Evolutionary conservation across 2,329 filamentous ascomycete genomes (phyloP), one percentile per base, ranked within the genome.

Genomic region (Dendrostoma leiphaemia): DNA sequence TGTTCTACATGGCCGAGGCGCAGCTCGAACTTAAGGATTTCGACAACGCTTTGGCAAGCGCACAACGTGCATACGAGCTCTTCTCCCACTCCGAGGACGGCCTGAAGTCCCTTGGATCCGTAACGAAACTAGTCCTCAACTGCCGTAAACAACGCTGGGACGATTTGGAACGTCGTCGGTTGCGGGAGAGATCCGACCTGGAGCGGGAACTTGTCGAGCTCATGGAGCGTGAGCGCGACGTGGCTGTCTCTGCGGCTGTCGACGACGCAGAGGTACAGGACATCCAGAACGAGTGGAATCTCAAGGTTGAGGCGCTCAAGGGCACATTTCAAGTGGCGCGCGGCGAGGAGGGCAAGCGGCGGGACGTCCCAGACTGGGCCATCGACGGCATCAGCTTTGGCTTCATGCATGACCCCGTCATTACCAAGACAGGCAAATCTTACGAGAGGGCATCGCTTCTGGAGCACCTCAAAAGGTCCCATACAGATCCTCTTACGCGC

Each of bases 91-190:
- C 74, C 19, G 80, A 83, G 64, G 88, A 86, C 65, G 48, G 48
- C 26, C 37, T 51, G n/a, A 83, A 81, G 56, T 88, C 86, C 34
- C 81, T 93, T 0, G 77, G 82, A 21, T 81, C 85, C 21, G 83
- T 96, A 41, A 91, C 89, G 0, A 76, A 78, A 15, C 81, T 89
- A 15, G 89, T 97, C 0, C 75, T 96, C 21, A 79, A 80, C 54
- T 91, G 90, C 65, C 96, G 95, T 71, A 93, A 93, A 70, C 86
- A 86, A 59, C 84, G 89, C 35, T 97, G 94, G 90, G 89, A 93
- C 32, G 80, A 83, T 10, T 76, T 77, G 60, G 93, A 97, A 68
- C 77, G 76, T 52, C 74, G 77, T 32, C 77, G 89, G 1, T 64
- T 77, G 23, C 76, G 83, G 13, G 76, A 83, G 58, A 76, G 78